Conservation (phyloP, 805 yeast genomes). For the Starmera dryadoides region DNA sequence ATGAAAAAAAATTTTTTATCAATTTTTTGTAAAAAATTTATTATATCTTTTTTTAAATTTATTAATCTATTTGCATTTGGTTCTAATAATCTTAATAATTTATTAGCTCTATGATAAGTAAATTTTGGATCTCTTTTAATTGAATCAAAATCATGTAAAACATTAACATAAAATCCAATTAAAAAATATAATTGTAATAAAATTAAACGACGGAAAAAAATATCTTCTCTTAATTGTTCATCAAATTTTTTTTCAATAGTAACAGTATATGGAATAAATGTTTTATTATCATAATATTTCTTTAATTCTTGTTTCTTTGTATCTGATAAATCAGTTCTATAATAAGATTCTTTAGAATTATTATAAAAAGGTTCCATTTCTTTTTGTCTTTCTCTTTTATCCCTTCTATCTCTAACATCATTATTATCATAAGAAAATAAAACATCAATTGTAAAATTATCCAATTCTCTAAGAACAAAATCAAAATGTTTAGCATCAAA, state of each 20-base stretch:
- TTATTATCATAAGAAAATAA: neutral
- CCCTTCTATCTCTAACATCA: neutral
- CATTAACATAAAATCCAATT: neutral
- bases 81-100: no score
- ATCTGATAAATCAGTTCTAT: conserved; percentile 5
- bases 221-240: conserved; percentile 11
- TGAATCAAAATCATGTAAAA: neutral
- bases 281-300: conserved; percentile 8
- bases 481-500: neutral
- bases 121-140: neutral
- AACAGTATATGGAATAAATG: conserved; percentile 11
- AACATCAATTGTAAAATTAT: neutral
- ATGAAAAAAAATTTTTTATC: neutral
- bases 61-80: no score
- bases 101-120: no score
- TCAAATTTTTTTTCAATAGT: conserved; percentile 8
- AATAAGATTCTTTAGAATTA: conserved; percentile 4
- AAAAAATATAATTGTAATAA: conserved; percentile 6
- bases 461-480: neutral
- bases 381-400: neutral
- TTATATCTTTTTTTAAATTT: no score
- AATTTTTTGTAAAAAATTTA: neutral
- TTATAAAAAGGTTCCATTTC: neutral
- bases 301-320: conserved; percentile 5
- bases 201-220: conserved; percentile 9